Percentiles rank a stretch among this genome's conserved stretches.
These are phyloP conservation scores for Kalmanozyma brasiliensis DNA, from an alignment of 1,284 basidiomycete genomes.

Conservation along the genomic window DNA sequence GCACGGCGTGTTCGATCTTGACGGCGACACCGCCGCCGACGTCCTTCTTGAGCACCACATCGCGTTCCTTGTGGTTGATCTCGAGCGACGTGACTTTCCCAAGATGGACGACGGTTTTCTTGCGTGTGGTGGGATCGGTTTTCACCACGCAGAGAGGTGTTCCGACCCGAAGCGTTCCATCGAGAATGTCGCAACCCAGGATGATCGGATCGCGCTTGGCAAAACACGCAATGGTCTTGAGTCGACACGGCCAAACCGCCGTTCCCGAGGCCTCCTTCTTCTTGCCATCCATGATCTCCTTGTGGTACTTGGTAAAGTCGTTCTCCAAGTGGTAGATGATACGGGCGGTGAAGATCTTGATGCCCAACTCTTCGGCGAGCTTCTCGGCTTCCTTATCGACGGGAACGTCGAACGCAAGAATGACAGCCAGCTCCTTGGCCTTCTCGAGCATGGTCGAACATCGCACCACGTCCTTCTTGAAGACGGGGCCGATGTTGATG, in stretches of 20 bases:
- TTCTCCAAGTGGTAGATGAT: constrained; percentile 99
- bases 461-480: constrained; percentile 95
- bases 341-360: constrained; percentile 94
- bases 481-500: constrained; percentile 97
- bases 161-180: constrained; percentile 87
- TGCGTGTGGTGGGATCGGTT: constrained; percentile 82
- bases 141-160: constrained; percentile 96
- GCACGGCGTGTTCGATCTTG: constrained; percentile 97
- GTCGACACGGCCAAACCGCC: constrained; percentile 95
- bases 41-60: constrained; percentile 91
- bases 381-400: constrained; percentile 90
- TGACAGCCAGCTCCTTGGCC: constrained; percentile 92
- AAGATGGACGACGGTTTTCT: constrained; percentile 88
- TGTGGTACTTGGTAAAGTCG: constrained; percentile 95
- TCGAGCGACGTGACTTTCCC: constrained; percentile 85
- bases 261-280: constrained; percentile 89
- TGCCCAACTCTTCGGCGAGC: constrained; percentile 90
- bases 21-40: constrained; percentile 95
- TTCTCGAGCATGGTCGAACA: constrained; percentile 94
- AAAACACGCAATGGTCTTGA: constrained; percentile 91
- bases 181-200: constrained; percentile 94
- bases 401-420: constrained; percentile 95
- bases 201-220: constrained; percentile 97
- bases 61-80: constrained; percentile 66
- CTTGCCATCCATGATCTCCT: constrained; percentile 91